Base-by-base conservation (phyloP, 106 monocot genomes). In the Gastrodia elata region DNA sequence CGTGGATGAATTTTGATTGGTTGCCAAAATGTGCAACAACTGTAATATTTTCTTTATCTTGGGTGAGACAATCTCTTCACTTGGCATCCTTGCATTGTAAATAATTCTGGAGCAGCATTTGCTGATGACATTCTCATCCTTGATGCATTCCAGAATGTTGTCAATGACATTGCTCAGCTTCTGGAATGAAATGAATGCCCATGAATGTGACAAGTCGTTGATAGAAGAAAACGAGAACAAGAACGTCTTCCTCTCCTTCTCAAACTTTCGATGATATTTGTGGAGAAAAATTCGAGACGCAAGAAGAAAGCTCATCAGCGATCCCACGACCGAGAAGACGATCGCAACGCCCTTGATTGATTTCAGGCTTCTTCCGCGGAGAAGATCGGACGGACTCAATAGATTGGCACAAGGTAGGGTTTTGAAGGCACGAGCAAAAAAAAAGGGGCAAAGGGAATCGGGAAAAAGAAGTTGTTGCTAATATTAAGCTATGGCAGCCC, bases 401-500 rank as follows among this genome's bases (percentile, higher is more conserved):
- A 26, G 87, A 87, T 16, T 82, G 75, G 42, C 87, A 90, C 22
- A 90, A 76, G 16, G 78, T 83, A 2, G 82, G 75, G 75, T 90
- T 90, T 16, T 61, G 46, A 20, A 75, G 57, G 40, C 84, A 84
- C 2, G 84, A 90, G 42, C 71, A 76, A 57, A 67, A 90, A 90
- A 56, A 90, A 90, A 9, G 87, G 90, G 8, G 90, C 84, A 1
- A 87, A 74, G 1, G 90, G 90, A 41, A 90, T 84, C 8, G 87
- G 87, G 8, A 87, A 87, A 0, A 82, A 90, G 82, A 90, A 90
- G 65, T 90, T 90, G 77, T 90, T 90, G 73, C n/a, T n/a, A n/a
- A n/a, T n/a, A n/a, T n/a, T n/a, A n/a, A n/a, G n/a, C n/a, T n/a
- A n/a, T n/a, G n/a, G n/a, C n/a, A n/a, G n/a, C n/a, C n/a, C n/a